Evolutionary conservation across 2,329 filamentous ascomycete species (phyloP).

Genomic region (Onygenales sp.): DNA sequence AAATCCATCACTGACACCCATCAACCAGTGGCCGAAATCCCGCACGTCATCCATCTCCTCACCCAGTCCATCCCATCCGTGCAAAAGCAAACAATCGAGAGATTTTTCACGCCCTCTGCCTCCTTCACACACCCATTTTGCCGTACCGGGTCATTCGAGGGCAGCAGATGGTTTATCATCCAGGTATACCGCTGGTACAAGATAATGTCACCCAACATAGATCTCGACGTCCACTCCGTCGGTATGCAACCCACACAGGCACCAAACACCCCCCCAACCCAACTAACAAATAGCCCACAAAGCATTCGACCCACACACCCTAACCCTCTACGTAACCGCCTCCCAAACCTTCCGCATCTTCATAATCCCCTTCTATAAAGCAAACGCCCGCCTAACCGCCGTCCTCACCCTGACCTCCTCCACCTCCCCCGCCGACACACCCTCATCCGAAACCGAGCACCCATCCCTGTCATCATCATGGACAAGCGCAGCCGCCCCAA

Average conservation of each 20-base stretch:
- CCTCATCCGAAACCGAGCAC: slow-evolving; percentile 31
- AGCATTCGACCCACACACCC: slow-evolving; percentile 59
- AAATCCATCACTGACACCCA: slow-evolving; percentile 24
- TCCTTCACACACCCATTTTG: slow-evolving; percentile 73
- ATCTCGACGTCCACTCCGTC: slow-evolving; percentile 54
- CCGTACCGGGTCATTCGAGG: slow-evolving; percentile 49
- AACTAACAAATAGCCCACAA: slow-evolving; percentile 5
- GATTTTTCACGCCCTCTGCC: slow-evolving; percentile 64
- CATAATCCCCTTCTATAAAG: slow-evolving; percentile 64
- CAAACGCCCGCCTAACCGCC: slow-evolving; percentile 58
- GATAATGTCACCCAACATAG: slow-evolving; percentile 65
- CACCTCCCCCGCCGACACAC: slow-evolving; percentile 45
- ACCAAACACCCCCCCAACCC: not conserved
- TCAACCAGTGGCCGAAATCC: slow-evolving; percentile 48
- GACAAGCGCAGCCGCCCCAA: not conserved
- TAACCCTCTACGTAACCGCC: slow-evolving; percentile 64
- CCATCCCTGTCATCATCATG: not conserved
- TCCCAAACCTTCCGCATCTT: slow-evolving; percentile 69
- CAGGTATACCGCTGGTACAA: slow-evolving; percentile 77
- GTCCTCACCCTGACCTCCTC: slow-evolving; percentile 53
- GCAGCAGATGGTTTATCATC: slow-evolving; percentile 58
- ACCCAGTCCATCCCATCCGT: slow-evolving; percentile 56
- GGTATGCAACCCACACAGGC: slow-evolving; percentile 29
- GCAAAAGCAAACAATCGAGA: slow-evolving; percentile 56
- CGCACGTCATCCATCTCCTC: slow-evolving; percentile 56